Percentiles rank a stretch among this genome's conserved stretches.
Conservation (phyloP, 768 basidiomycete species). For the Saitozyma sp. region DNA sequence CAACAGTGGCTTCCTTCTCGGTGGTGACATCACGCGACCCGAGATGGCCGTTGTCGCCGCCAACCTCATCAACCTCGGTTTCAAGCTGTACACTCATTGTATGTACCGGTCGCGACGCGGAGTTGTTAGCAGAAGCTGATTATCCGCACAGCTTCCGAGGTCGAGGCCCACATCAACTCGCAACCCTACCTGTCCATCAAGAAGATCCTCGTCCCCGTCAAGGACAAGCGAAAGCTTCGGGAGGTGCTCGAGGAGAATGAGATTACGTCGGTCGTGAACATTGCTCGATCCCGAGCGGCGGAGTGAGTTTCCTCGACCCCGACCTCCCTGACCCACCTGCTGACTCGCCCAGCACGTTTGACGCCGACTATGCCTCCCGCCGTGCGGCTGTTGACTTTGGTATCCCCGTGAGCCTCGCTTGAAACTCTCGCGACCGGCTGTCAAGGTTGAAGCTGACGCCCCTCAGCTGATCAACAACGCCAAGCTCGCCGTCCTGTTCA, state of each 20-base stretch:
- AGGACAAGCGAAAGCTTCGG: slow-evolving; percentile 91
- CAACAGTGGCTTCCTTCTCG: slow-evolving; percentile 84
- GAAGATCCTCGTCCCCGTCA: slow-evolving; percentile 92
- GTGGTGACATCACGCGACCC: slow-evolving; percentile 82
- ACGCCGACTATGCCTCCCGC: slow-evolving; percentile 96
- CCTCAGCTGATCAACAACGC: slow-evolving; percentile 84
- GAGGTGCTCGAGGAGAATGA: slow-evolving; percentile 84
- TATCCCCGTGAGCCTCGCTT: slow-evolving; percentile 54
- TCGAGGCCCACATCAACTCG: slow-evolving; percentile 80
- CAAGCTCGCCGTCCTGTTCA: slow-evolving; percentile 82
- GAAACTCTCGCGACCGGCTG: slow-evolving; percentile 14
- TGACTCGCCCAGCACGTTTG: slow-evolving; percentile 57
- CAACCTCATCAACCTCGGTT: slow-evolving; percentile 77
- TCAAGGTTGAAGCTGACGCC: slow-evolving; percentile 6
- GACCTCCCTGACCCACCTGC: too few relatives aligned
- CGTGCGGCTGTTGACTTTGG: slow-evolving; percentile 96
- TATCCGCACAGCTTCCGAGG: slow-evolving; percentile 51
- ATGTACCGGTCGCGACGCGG: slow-evolving; percentile 7
- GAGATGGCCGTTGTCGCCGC: slow-evolving; percentile 84
- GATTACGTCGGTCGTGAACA: slow-evolving; percentile 91
- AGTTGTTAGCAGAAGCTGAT: slow-evolving; percentile 1
- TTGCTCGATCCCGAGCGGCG: slow-evolving; percentile 74
- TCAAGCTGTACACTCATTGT: slow-evolving; percentile 72
- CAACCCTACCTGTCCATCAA: slow-evolving; percentile 70
- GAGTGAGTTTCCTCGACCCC: slow-evolving; percentile 45